Percentiles rank a stretch among this genome's conserved stretches.
Evolutionary conservation across 2,329 filamentous ascomycete species (phyloP).

Genomic region (Penicillium brasilianum): DNA sequence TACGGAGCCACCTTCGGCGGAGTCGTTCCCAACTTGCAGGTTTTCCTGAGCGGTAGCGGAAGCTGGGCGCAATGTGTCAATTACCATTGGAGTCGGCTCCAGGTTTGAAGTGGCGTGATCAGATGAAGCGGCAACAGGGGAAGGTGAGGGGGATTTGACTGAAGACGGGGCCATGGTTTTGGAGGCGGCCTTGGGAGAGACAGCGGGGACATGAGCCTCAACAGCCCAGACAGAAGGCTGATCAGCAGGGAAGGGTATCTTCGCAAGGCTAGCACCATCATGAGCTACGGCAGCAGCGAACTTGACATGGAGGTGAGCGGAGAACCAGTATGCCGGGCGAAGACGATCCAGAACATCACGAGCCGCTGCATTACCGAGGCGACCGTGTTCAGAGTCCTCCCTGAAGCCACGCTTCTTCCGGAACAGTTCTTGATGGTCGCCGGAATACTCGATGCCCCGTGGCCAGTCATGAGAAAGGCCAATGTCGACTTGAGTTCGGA

Average conservation of each 20-base stretch:
- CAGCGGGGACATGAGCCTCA: neutral
- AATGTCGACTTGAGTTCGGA: constrained; percentile 87
- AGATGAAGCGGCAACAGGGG: no score
- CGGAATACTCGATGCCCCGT: constrained; percentile 76
- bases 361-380: constrained; percentile 79
- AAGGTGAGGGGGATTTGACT: no score
- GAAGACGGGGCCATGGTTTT: neutral
- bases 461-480: constrained; percentile 98
- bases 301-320: constrained; percentile 89
- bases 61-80: neutral
- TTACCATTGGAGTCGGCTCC: neutral
- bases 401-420: constrained; percentile 74
- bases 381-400: constrained; percentile 74
- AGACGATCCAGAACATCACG: constrained; percentile 79
- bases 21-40: neutral
- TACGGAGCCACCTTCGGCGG: neutral
- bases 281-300: constrained; percentile 69
- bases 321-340: constrained; percentile 87
- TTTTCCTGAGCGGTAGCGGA: neutral
- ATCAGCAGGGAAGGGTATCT: neutral
- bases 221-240: constrained; percentile 19
- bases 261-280: constrained; percentile 25
- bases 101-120: no score
- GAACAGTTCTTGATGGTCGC: constrained; percentile 72
- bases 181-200: neutral